Evolutionary conservation across 1,284 basidiomycete genomes (phyloP), one percentile per base, ranked within the genome.

Genomic region (Sanghuangporus sanghuang): DNA sequence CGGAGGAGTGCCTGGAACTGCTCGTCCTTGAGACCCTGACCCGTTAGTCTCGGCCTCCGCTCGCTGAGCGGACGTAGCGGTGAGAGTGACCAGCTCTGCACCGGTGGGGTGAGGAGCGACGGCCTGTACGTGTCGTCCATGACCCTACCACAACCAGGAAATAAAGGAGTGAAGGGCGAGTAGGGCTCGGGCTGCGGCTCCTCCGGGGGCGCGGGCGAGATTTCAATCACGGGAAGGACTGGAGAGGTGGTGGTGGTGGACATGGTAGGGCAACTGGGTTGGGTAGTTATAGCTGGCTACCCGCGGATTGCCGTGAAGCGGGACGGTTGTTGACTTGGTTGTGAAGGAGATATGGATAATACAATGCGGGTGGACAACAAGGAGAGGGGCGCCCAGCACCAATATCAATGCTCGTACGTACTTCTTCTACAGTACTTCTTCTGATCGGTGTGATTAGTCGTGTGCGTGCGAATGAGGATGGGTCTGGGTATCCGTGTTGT

Each of bases 1-100:
- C 77, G 79, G 65, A 90, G 77, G 66, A 91, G 74, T 36, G 79
- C 80, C 68, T 86, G 81, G 71, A 91, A 89, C 36, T 83, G 79
- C 57, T 85, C 81, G 57, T 77, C 78, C 67, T 86, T 80, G 57
- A 92, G 77, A 62, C 88, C 88, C 68, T 80, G 80, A 57, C 77
- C 78, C 53, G 72, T 69, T 18, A 21, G 59, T 23, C 72, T 46
- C 44, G 44, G 44, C 12, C 44, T 46, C 44, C 44, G 68, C 57
- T 71, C 66, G 60, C 78, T 75, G 40, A 72, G 68, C 36, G 81
- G 80, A 46, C 80, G 79, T 64, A 86, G 77, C 56, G 85, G 85
- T 18, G 83, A 85, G 35, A 78, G 75, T 66, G 78, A 77, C 69
- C 76, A 77, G 9, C 75, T 55, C 8, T 65, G 75, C 14, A 82